Base-by-base conservation (phyloP, 2,329 filamentous ascomycete genomes). In the Phialophora verrucosa region DNA sequence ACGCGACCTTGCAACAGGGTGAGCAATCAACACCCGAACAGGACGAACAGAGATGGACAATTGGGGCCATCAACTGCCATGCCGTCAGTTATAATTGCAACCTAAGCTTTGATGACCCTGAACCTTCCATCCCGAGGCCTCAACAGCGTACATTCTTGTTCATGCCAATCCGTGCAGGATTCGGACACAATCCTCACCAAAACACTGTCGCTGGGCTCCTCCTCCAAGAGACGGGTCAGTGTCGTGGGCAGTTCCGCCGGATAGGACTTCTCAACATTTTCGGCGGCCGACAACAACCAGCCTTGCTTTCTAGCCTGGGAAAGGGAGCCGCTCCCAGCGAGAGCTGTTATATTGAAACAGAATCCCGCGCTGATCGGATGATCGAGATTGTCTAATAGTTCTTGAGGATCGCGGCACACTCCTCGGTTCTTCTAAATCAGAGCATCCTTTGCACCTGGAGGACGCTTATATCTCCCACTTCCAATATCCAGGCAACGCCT, bases 351-450 rank as follows among this genome's bases (percentile, higher is more conserved):
- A 11, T 55, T 32, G 51, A 55, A 27, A 31, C 51, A 12, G 29
- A 27, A 32, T 55, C 51, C 17, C 51, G 51, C 27, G 51, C 27
- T 55, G 51, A 29, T 55, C 27, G 51, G 51, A 14, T 55, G 10
- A 32, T 55, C 17, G 27, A 55, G 51, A n/a, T 55, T 55, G 29
- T 55, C 6, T 55, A n/a, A 55, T 7, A 6, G 2, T 42, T 42
- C 38, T 17, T 10, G 38, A 42, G 38, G 4, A 17, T 42, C 14
- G 38, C 17, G 38, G 17, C 38, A n/a, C 38, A 17, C 4, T 42
- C 38, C 38, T 14, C 38, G 38, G 38, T 42, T 17, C 17, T 42
- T 5, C 12, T n/a, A 42, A 17, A 17, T 42, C 38, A 42, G n/a
- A 38, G 35, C 12, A 5, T 38, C 38, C 38, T 42, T 7, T 17